phyloP scores from a whole-genome alignment of 768 basidiomycete genomes.

The Tulasnella sp. region DNA sequence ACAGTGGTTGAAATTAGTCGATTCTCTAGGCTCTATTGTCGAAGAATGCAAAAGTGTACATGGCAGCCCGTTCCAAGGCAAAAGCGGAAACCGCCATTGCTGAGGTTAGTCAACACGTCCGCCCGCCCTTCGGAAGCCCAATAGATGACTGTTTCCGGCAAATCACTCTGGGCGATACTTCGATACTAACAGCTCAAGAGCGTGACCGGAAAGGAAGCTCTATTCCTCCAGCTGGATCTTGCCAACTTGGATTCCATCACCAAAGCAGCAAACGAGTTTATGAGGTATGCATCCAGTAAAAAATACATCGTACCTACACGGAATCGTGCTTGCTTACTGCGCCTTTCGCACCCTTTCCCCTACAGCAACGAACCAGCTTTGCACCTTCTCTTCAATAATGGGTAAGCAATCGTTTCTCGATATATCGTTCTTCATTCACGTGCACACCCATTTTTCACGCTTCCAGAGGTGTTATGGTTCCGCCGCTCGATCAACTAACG shows the following conservation, averaged over 20 bases:
- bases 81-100: constrained; percentile 27
- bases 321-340: background rate
- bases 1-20: background rate
- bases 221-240: constrained; percentile 29
- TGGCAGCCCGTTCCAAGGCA: constrained; percentile 28
- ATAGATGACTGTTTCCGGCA: too few relatives aligned
- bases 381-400: constrained; percentile 28
- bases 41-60: constrained; percentile 31
- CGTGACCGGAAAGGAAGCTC: constrained; percentile 26
- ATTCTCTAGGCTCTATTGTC: constrained; percentile 19
- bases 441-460: background rate
- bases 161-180: too few relatives aligned
- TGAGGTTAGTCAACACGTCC: background rate
- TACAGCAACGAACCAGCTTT: constrained; percentile 24
- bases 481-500: constrained; percentile 20
- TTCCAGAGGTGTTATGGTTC: constrained; percentile 22
- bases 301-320: background rate
- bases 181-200: constrained; percentile 16
- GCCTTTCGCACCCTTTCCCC: background rate
- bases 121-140: background rate
- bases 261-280: constrained; percentile 23
- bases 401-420: constrained; percentile 4
- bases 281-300: constrained; percentile 24
- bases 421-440: background rate
- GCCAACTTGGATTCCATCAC: constrained; percentile 26